Conservation (phyloP, 2,329 filamentous ascomycete species). For the Botryotinia narcissicola region DNA sequence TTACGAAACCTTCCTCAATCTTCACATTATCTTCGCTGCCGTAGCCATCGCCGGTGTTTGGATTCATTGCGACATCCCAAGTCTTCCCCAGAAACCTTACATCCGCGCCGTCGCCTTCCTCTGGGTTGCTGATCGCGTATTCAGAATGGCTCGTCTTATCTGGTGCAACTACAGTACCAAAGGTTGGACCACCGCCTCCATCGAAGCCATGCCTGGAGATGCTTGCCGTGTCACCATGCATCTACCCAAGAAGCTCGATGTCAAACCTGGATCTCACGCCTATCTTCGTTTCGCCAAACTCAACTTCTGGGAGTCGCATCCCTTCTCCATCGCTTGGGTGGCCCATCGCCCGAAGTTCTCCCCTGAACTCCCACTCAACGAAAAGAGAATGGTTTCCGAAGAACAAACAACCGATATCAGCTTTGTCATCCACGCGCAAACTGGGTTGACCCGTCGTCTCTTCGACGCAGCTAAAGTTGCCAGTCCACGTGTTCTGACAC, state of each 20-base stretch:
- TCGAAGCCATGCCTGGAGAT: constrained; percentile 69
- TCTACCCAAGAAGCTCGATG: constrained; percentile 62
- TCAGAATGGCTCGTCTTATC: constrained; percentile 60
- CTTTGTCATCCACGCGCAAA: constrained; percentile 83
- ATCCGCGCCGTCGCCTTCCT: constrained; percentile 71
- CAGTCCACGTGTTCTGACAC: constrained; percentile 17
- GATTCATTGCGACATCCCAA: constrained; percentile 70
- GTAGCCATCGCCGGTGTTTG: constrained; percentile 69
- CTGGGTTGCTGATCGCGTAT: constrained; percentile 70
- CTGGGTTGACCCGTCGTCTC: constrained; percentile 81
- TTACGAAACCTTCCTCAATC: constrained; percentile 92
- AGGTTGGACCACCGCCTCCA: constrained; percentile 61
- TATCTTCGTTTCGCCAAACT: constrained; percentile 70
- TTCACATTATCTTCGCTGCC: constrained; percentile 75
- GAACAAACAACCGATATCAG: constrained; percentile 55
- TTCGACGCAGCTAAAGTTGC: constrained; percentile 62
- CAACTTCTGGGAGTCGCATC: constrained; percentile 70
- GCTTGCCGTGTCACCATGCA: constrained; percentile 68
- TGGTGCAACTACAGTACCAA: constrained; percentile 58
- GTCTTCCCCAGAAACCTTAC: constrained; percentile 67
- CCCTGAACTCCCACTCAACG: constrained; percentile 39
- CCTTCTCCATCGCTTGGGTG: constrained; percentile 76
- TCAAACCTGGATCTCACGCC: constrained; percentile 70
- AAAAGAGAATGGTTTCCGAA: constrained; percentile 34
- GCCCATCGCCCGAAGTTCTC: constrained; percentile 49